Conservation (phyloP, 2,329 filamentous ascomycete genomes). For the Nothophoma quercina region DNA sequence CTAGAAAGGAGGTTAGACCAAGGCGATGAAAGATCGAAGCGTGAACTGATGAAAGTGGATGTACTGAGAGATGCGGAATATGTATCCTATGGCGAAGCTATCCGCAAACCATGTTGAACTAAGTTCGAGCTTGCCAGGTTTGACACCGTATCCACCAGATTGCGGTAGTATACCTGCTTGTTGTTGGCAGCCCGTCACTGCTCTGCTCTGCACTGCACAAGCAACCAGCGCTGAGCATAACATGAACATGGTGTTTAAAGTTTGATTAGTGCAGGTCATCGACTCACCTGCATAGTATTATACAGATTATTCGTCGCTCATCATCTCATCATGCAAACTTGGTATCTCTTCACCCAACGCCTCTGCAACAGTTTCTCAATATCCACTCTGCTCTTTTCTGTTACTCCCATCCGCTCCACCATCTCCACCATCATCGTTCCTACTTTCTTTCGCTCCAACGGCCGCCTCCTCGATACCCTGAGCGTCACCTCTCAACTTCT, state of each 20-base stretch:
- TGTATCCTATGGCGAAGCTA: too few relatives aligned
- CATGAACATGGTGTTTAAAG: too few relatives aligned
- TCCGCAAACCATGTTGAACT: slow-evolving; percentile 30
- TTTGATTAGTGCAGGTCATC: too few relatives aligned
- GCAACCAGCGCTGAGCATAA: too few relatives aligned
- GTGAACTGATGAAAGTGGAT: too few relatives aligned
- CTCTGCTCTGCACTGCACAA: too few relatives aligned
- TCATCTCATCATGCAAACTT: neutral
- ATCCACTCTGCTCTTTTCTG: slow-evolving; percentile 52
- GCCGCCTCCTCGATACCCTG: slow-evolving; percentile 64
- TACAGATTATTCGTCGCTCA: slow-evolving; percentile 3
- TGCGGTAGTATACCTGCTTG: slow-evolving; percentile 38
- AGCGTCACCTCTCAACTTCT: slow-evolving; percentile 88
- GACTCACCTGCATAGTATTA: neutral
- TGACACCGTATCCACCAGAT: slow-evolving; percentile 31
- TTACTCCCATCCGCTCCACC: slow-evolving; percentile 36
- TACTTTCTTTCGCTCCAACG: slow-evolving; percentile 38
- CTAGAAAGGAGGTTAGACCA: too few relatives aligned
- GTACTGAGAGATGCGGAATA: too few relatives aligned
- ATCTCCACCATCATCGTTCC: slow-evolving; percentile 36
- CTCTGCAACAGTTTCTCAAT: slow-evolving; percentile 26
- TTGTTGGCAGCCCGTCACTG: too few relatives aligned
- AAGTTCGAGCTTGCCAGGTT: slow-evolving; percentile 32
- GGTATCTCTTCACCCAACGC: slow-evolving; percentile 8
- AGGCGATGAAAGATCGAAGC: too few relatives aligned